A percentile compares a stretch with the other conserved stretches of the same genome.
These are phyloP conservation scores for Halophytophthora polymorphica DNA, from an alignment of 352 stramenopile genomes.

Conservation along the genomic window DNA sequence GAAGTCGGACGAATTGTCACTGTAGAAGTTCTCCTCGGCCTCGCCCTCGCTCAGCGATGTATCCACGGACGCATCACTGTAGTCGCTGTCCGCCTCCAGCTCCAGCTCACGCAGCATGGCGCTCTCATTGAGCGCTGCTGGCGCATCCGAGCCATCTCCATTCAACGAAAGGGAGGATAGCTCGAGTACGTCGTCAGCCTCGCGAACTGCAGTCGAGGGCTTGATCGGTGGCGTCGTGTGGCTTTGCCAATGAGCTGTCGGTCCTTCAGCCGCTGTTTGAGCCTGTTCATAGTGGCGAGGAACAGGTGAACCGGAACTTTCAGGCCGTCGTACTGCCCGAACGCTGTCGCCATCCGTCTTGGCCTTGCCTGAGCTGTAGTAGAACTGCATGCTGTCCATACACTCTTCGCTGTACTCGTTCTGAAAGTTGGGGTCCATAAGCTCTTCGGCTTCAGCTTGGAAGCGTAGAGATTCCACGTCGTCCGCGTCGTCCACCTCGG, in stretches of 20 bases:
- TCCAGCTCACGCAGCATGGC: slow-evolving; percentile 57
- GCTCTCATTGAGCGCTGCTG: slow-evolving; percentile 43
- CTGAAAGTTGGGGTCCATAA: slow-evolving; percentile 82
- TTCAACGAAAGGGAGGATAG: slow-evolving; percentile 29
- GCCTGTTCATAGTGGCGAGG: background rate
- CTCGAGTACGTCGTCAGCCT: slow-evolving; percentile 21
- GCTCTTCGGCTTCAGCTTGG: slow-evolving; percentile 51
- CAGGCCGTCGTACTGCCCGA: slow-evolving; percentile 5
- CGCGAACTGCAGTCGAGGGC: slow-evolving; percentile 5
- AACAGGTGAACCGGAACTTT: slow-evolving; percentile 5
- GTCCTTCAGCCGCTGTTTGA: background rate
- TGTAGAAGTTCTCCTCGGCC: slow-evolving; percentile 84
- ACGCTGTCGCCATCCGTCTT: slow-evolving; percentile 12
- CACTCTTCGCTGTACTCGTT: slow-evolving; percentile 80
- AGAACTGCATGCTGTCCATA: slow-evolving; percentile 71
- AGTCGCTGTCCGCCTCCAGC: slow-evolving; percentile 50
- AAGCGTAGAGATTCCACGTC: slow-evolving; percentile 39
- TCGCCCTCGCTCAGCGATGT: slow-evolving; percentile 75
- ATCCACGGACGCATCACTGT: slow-evolving; percentile 28
- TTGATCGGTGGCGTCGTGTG: slow-evolving; percentile 1
- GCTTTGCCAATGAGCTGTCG: slow-evolving; percentile 8
- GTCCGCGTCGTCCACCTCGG: slow-evolving; percentile 17
- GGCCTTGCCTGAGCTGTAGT: slow-evolving; percentile 44
- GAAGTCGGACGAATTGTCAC: slow-evolving; percentile 68
- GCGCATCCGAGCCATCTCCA: slow-evolving; percentile 23